Evolutionary conservation across 331 rosid genomes (phyloP).

Genomic region (Malus hybrid): DNA sequence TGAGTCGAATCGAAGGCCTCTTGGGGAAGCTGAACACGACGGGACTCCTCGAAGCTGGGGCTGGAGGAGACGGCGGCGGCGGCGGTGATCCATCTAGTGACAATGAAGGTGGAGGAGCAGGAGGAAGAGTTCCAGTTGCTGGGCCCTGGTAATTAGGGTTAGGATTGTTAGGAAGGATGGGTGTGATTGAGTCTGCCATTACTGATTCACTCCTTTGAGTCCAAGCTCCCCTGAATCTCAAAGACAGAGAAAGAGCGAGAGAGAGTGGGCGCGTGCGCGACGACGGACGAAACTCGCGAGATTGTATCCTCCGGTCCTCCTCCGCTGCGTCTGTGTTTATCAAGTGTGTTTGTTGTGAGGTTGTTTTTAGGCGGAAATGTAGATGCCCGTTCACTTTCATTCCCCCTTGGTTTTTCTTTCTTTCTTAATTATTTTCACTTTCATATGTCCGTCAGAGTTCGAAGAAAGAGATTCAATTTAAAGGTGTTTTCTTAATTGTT

Average conservation of each 20-base stretch:
- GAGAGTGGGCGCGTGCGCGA: not conserved
- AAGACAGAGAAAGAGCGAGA: not conserved
- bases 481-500: no score
- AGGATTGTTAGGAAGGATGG: conserved; percentile 6
- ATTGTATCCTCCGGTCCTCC: not conserved
- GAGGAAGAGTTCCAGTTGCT: not conserved
- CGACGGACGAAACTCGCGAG: not conserved
- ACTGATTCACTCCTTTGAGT: not conserved
- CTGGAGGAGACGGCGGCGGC: conserved; percentile 11
- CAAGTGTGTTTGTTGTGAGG: not conserved
- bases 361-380: not conserved
- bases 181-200: conserved; percentile 32
- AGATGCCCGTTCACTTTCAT: not conserved
- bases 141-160: conserved; percentile 29
- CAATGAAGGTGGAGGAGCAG: conserved; percentile 11
- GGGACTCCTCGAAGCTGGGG: not conserved
- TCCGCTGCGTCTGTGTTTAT: not conserved
- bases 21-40: conserved; percentile 31
- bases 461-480: no score
- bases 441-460: no score
- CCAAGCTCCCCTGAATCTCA: not conserved
- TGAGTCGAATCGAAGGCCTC: conserved; percentile 59
- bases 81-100: not conserved
- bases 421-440: no score
- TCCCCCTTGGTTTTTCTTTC: no score